Base-by-base conservation (phyloP, 768 basidiomycete species). In the Psilocybe cubensis region DNA sequence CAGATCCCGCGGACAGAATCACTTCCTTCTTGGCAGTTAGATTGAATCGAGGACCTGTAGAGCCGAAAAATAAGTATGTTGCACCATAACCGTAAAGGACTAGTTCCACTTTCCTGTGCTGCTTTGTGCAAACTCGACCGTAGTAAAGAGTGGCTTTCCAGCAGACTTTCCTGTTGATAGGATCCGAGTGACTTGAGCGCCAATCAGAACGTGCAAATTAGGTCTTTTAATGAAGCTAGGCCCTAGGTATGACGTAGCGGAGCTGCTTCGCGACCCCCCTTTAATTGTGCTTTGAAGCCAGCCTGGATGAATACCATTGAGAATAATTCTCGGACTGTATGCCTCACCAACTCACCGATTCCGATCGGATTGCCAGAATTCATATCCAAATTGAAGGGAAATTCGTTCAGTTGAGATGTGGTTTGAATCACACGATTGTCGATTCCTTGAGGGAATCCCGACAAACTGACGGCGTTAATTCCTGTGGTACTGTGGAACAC, bases 11-110 rank as follows among this genome's bases (percentile, higher is more conserved):
- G 0, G 74, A 75, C 2, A 77, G 66, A 35, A 77, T 68, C 33
- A 76, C 64, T 55, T 77, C 76, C 29, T 73, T 74, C 0, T 25
- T 31, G 1, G 74, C 74, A 21, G 73, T 77, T 45, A 86, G 75
- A 5, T 75, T 76, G 12, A 45, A 47, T 42, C 63, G 71, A 3
- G 65, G 56, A 28, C 40, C 56, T 52, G 11, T 33, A 7, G 7
- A 7, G 12, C 10, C 40, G 23, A 18, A 3, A 12, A 29, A 23
- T 17, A 20, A n/a, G n/a, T n/a, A n/a, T n/a, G n/a, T n/a, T n/a
- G n/a, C n/a, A n/a, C n/a, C n/a, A n/a, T n/a, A n/a, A n/a, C n/a
- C n/a, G n/a, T n/a, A n/a, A n/a, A n/a, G n/a, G n/a, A n/a, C n/a
- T n/a, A n/a, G n/a, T n/a, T n/a, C n/a, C n/a, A 55, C 47, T 21